Base-by-base conservation (phyloP, 2,329 filamentous ascomycete species). In the Colletotrichum echinochloae region DNA sequence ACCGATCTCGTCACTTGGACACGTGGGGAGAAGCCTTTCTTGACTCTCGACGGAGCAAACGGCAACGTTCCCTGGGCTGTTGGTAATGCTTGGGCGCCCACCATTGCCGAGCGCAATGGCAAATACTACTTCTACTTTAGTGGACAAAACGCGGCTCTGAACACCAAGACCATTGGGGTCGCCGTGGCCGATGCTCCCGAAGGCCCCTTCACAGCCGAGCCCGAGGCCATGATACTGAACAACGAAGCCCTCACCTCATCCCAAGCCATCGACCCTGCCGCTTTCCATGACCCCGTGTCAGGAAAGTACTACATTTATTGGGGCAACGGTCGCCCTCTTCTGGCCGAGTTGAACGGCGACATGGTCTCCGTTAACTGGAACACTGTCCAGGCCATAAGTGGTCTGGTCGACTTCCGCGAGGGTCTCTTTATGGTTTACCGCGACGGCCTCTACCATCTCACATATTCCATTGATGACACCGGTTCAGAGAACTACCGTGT, bases 1-100 rank as follows among this genome's bases (percentile, higher is more conserved):
- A 72, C 73, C 4, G 79, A 86, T 65, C 79, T 86, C 1, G 79
- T 80, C 1, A 73, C 75, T 23, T 86, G 84, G 84, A 81, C 78
- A 1, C 79, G 82, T 30, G 77, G 79, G 3, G 74, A 78, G 0
- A 60, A 82, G 18, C 83, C 84, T 0, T 81, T 86, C 73, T 79
- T 86, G 26, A 81, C 79, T 0, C 80, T 86, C 1, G 80, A 85
- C 51, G 83, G 83, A n/a, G 77, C 79, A 0, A 77, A 75, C 30
- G 83, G 84, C 14, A 85, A 90, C 66, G 84, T 92, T 1, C 88
- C 89, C 1, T 92, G 90, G 90, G 89, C 88, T 0, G 85, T 83
- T 1, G 90, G 90, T 70, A 90, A 91, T 74, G 86, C 90, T 4
- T 92, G 90, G 90, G 90, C 90, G 0, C 90, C 90, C 0, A 89